Evolutionary conservation across 2,329 filamentous ascomycete species (phyloP).

Genomic region (Xylariaceae sp.): DNA sequence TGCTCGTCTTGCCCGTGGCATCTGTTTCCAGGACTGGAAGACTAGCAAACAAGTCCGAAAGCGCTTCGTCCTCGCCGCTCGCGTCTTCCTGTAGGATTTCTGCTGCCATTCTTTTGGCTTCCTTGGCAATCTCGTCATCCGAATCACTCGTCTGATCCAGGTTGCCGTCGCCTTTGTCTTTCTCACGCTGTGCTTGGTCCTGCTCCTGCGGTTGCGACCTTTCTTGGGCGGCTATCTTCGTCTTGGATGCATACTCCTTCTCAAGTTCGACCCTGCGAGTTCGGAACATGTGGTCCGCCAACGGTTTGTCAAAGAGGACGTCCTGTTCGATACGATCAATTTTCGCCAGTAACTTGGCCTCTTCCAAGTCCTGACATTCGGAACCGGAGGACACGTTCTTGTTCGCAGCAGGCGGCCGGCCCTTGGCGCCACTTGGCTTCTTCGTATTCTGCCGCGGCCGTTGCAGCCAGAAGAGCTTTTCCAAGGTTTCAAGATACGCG

Average conservation of each 20-base stretch:
- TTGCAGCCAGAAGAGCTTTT: constrained; percentile 58
- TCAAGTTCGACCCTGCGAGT: constrained; percentile 54
- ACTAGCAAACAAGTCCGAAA: constrained; percentile 54
- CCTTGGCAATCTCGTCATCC: constrained; percentile 46
- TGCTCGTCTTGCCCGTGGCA: constrained; percentile 54
- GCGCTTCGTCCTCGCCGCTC: constrained; percentile 47
- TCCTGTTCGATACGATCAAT: constrained; percentile 73
- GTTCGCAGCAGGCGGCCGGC: constrained; percentile 3
- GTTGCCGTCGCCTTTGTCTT: constrained; percentile 31
- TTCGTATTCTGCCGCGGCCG: constrained; percentile 45
- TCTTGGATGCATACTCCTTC: constrained; percentile 52
- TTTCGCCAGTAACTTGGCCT: constrained; percentile 66
- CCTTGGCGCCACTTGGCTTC: constrained; percentile 33
- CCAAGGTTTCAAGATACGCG: constrained; percentile 70
- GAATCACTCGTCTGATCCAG: constrained; percentile 27
- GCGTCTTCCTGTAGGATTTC: constrained; percentile 50
- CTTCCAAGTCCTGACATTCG: constrained; percentile 40
- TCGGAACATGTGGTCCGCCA: constrained; percentile 63
- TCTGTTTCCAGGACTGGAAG: constrained; percentile 58
- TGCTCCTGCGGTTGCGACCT: constrained; percentile 30
- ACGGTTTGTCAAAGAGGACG: constrained; percentile 63
- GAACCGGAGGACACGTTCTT: not conserved
- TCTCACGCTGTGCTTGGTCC: constrained; percentile 29
- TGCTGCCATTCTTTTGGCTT: constrained; percentile 54
- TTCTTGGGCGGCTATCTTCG: constrained; percentile 34